Base-by-base conservation (phyloP, 208 protist species). In the Kentomonas sorsogonicus region DNA sequence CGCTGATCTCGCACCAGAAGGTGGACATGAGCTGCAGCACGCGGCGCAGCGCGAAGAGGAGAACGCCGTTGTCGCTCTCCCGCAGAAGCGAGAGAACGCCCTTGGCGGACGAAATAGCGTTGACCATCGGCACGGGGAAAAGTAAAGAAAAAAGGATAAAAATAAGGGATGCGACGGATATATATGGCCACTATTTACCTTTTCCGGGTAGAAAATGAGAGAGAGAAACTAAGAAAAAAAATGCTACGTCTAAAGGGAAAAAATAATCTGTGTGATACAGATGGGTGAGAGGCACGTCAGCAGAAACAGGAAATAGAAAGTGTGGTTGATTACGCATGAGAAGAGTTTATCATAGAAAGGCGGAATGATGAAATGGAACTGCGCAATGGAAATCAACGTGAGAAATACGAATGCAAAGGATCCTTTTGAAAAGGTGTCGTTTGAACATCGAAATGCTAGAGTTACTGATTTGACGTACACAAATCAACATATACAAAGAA, bases 1-100 rank as follows among this genome's bases (percentile, higher is more conserved):
- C 69, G 38, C 81, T 89, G 20, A 91, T 84, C 72, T 96, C 90
- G 60, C 80, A 89, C 90, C 90, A 96, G 61, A 89, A 96, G 5
- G 79, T 85, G 62, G 94, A 83, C 74, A 91, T 86, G 60, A 93
- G 54, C 22, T 74, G 45, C n/a, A 55, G 44, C 13, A 96, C 57
- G 15, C 85, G 84, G 54, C 79, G 75, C 22, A 96, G 72, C 1
- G 90, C 84, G 60, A 89, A 94, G 30, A 73, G 69, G 0, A 93
- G 58, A 16, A 96, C 74, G 30, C 77, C 39, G 46, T 77, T 70
- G 50, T 96, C 82, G 16, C 43, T 47, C 53, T 96, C 90, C 2
- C 67, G 44, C 7, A 96, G 69, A 4, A 96, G 81, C 20, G 87
- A 66, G 34, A 96, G 63, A n/a, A 89, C 60, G 60, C 77, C 85